Evolutionary conservation across 1,139 yeast genomes (phyloP).

Genomic region (Debaryomyces coudertii): DNA sequence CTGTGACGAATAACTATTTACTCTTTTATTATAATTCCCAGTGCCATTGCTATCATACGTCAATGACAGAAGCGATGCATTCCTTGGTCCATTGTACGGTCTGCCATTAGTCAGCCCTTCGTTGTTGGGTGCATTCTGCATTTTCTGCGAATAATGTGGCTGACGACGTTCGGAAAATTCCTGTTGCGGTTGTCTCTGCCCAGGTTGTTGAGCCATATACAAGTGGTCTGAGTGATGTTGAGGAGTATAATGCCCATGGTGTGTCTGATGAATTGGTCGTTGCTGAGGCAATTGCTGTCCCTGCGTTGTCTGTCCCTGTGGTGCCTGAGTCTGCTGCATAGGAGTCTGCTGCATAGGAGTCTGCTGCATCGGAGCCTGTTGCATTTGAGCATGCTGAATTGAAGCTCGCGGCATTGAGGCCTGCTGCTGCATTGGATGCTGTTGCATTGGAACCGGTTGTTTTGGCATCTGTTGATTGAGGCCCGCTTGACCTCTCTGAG

Average conservation of each 20-base stretch:
- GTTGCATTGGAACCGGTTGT: neutral
- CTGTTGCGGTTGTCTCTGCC: slow-evolving; percentile 8
- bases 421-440: too few species aligned
- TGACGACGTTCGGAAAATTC: slow-evolving; percentile 4
- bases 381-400: slow-evolving; percentile 9
- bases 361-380: neutral
- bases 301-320: too few species aligned
- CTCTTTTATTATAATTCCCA: neutral
- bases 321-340: slow-evolving; percentile 8
- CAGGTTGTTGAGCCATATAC: slow-evolving; percentile 8
- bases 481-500: neutral
- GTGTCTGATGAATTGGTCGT: neutral
- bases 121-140: slow-evolving; percentile 2
- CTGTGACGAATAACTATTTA: slow-evolving; percentile 6
- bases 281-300: neutral
- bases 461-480: slow-evolving; percentile 3
- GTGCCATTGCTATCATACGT: slow-evolving; percentile 12
- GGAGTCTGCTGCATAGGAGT: too few species aligned
- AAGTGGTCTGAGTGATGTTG: slow-evolving; percentile 5
- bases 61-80: slow-evolving; percentile 18
- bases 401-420: too few species aligned
- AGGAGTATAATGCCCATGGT: neutral
- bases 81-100: slow-evolving; percentile 10
- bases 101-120: slow-evolving; percentile 6
- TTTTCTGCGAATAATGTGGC: slow-evolving; percentile 12